These are phyloP conservation scores for Candida vartiovaarae DNA, from an alignment of 805 yeast species.

Conservation along the genomic window DNA sequence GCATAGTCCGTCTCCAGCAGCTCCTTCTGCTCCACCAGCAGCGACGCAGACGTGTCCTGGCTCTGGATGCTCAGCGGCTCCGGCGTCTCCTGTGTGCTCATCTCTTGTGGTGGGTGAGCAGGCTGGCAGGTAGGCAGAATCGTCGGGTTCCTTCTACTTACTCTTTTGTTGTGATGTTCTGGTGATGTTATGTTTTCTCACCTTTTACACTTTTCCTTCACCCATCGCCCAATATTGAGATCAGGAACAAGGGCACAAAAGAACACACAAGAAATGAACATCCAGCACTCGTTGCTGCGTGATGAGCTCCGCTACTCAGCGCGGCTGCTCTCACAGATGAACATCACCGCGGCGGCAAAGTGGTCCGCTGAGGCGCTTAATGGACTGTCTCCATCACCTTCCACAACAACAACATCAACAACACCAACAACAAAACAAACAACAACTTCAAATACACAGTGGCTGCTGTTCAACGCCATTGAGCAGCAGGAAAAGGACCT, in stretches of 20 bases:
- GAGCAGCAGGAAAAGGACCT: slow-evolving; percentile 31
- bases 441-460: neutral
- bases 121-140: no score
- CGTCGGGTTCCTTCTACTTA: no score
- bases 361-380: slow-evolving; percentile 79
- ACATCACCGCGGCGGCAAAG: slow-evolving; percentile 65
- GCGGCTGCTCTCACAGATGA: slow-evolving; percentile 42
- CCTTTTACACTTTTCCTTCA: no score
- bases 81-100: no score
- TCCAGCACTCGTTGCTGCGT: neutral
- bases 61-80: neutral
- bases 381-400: neutral
- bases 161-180: no score
- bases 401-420: slow-evolving; percentile 7
- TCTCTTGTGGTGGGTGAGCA: no score
- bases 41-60: neutral
- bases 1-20: slow-evolving; percentile 8
- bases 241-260: no score
- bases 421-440: neutral
- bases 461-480: neutral
- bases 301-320: slow-evolving; percentile 30
- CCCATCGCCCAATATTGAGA: no score
- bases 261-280: no score
- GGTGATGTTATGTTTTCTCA: no score
- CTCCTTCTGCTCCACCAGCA: slow-evolving; percentile 6